Base-by-base conservation (phyloP, 306 rosid genomes). In the Abrus pulchellus region DNA sequence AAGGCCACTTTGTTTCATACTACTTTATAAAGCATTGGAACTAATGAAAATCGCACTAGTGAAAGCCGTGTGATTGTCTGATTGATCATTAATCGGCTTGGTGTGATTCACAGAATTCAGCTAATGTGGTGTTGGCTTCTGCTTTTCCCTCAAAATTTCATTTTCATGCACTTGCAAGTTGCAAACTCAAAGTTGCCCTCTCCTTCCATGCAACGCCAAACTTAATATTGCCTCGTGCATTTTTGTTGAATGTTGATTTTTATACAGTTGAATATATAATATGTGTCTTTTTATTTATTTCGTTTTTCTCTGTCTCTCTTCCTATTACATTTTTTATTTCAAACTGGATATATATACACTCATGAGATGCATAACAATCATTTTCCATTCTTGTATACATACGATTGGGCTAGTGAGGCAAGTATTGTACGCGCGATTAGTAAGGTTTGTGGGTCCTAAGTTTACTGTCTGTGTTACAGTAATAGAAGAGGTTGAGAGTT, bases 1-100 rank as follows among this genome's bases (percentile, higher is more conserved):
- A 89, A 82, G 87, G 43, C 40, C 72, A 48, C 83, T 74, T 80
- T 76, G 84, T 87, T 86, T 91, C 85, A 14, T 55, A 60, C 87
- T 76, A 60, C 87, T 76, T 82, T 85, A 75, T 5, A 67, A 57
- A 79, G 77, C 80, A 59, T 72, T 29, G 60, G 76, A 53, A 75
- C 82, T 75, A 82, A 67, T 68, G 36, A 71, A 69, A 56, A 68
- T 49, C 77, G 54, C 75, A 64, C 68, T 72, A 63, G 33, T 68
- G 41, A 78, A 64, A 75, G 6, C 36, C 27, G 52, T 66, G 74
- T 79, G 85, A 66, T 76, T 85, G 41, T 43, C 57, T 55, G 10
- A 59, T 52, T 75, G 52, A 59, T 81, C 28, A 49, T 74, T 60
- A 43, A 30, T 78, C 12, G 72, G 40, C 60, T 78, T 78, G 68